Base-by-base conservation (phyloP, 169 alveolate genomes). In the Plasmodium chabaudi region DNA sequence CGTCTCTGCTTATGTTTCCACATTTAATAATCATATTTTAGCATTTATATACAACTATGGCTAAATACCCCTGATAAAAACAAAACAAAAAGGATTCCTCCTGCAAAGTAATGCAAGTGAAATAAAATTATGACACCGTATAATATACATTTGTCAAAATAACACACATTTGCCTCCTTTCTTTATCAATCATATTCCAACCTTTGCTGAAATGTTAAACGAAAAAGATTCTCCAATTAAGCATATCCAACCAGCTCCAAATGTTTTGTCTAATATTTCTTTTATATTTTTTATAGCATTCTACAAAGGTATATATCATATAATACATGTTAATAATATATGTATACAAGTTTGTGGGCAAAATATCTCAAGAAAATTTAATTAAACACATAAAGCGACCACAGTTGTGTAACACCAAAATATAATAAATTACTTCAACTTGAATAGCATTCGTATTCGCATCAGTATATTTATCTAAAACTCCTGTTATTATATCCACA, bases 281-380 rank as follows among this genome's bases (percentile, higher is more conserved):
- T 84, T 84, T 84, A 84, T 69, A 44, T 84, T 84, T 19, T 84
- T 84, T 84, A 84, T 84, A 51, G 87, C 91, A 84, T 84, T 84
- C 91, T 84, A 72, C 23, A 21, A 34, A 34, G 5, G 1, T 27
- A 1, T 27, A n/a, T n/a, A n/a, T n/a, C n/a, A n/a, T n/a, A 27
- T 27, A 27, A 27, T 4, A 27, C 5, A 27, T 27, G 1, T 27
- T 1, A 27, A 27, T 27, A 27, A 27, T 27, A 27, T 27, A 27
- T 27, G 39, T 27, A 27, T 3, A 27, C 39, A 27, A 27, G 0
- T 27, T 27, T 27, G 39, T 27, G 4, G 5, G 49, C 15, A 25
- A 65, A 65, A 27, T 21, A 65, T n/a, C 12, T 5, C 7, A 65
- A 23, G 34, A n/a, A 23, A 65, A 65, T 2, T 7, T 49, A n/a